Evolutionary conservation across 2,329 filamentous ascomycete species (phyloP).

Genomic region (Ophiosphaerella narmari): DNA sequence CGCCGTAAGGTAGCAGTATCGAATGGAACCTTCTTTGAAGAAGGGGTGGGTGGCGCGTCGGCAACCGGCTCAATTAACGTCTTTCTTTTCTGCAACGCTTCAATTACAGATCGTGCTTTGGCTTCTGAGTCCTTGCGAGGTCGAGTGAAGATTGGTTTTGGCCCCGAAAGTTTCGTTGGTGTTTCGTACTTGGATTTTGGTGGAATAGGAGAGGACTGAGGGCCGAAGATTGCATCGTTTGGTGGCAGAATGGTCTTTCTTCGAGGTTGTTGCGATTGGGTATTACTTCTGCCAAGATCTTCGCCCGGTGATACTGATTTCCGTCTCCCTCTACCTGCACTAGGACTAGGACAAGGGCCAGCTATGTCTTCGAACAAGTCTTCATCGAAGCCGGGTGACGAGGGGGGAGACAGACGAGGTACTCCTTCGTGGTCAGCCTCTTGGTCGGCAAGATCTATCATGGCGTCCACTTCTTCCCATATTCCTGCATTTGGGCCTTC

Average conservation of each 20-base stretch:
- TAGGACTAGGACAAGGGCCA: conserved; percentile 40
- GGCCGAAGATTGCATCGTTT: conserved; percentile 44
- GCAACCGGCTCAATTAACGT: conserved; percentile 35
- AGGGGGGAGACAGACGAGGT: conserved; percentile 58
- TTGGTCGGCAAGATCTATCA: conserved; percentile 79
- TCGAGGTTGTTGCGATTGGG: conserved; percentile 27
- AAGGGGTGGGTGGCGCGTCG: conserved; percentile 32
- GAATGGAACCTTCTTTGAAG: conserved; percentile 64
- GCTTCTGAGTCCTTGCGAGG: conserved; percentile 61
- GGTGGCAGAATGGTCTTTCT: conserved; percentile 44
- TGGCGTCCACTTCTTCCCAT: conserved; percentile 84
- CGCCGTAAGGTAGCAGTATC: conserved; percentile 67
- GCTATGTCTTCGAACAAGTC: conserved; percentile 62
- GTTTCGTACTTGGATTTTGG: conserved; percentile 31
- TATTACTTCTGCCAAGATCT: conserved; percentile 25
- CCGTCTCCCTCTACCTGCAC: conserved; percentile 32
- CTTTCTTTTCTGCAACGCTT: conserved; percentile 60
- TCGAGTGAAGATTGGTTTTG: conserved; percentile 43
- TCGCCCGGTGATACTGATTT: conserved; percentile 38
- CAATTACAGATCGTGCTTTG: conserved; percentile 66
- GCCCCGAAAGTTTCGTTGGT: conserved; percentile 31
- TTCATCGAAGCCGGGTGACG: conserved; percentile 62
- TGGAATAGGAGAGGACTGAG: conserved; percentile 37
- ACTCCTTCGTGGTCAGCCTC: conserved; percentile 64
- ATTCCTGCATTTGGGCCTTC: conserved; percentile 63